phyloP scores from a whole-genome alignment of 495 filamentous ascomycete genomes.

The Neurospora terricola region DNA sequence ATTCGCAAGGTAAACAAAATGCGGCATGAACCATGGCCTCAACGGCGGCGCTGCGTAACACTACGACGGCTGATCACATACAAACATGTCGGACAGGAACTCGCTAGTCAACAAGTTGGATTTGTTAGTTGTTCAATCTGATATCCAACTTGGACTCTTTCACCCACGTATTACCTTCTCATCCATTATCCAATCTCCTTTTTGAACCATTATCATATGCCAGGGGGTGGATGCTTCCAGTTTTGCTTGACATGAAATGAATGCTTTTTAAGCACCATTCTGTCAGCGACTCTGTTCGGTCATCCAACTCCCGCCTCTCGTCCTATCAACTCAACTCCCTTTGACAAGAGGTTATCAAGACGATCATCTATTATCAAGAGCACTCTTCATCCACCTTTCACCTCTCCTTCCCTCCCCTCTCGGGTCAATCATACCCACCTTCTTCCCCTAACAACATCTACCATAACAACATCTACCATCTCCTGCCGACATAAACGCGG shows the following conservation, averaged over 20 bases:
- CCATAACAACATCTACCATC: not conserved
- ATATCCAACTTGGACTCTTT: not conserved
- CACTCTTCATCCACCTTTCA: not conserved
- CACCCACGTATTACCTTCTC: not conserved
- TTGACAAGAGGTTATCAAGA: not conserved
- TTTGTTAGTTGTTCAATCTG: not conserved
- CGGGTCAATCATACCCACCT: not conserved
- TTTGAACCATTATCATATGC: not conserved
- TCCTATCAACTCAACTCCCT: not conserved
- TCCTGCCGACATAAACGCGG: not conserved
- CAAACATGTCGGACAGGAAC: not conserved
- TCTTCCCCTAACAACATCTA: not conserved
- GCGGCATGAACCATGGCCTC: not conserved
- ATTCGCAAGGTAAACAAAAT: not conserved
- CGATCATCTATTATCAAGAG: not conserved
- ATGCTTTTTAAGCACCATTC: not conserved
- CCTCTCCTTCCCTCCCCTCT: not conserved
- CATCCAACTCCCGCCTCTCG: not conserved
- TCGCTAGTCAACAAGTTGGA: not conserved
- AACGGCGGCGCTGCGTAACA: not conserved
- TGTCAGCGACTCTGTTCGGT: not conserved
- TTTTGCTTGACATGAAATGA: not conserved
- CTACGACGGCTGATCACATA: not conserved
- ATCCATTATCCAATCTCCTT: not conserved
- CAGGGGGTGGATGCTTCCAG: not conserved